Evolutionary conservation across 208 protist genomes (phyloP), one percentile per base, ranked within the genome.

Genomic region (Crithidia fasciculata): DNA sequence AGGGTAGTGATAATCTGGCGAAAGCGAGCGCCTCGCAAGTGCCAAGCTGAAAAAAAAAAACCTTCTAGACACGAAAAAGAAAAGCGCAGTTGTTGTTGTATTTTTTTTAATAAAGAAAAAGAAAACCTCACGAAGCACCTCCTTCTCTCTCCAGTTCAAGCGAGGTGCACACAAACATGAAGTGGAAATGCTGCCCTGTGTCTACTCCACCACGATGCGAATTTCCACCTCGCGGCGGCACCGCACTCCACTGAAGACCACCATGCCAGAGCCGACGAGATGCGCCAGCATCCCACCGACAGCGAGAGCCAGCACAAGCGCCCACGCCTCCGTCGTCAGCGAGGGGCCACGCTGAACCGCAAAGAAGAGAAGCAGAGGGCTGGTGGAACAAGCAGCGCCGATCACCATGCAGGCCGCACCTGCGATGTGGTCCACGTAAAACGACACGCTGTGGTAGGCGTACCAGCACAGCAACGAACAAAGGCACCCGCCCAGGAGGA

Each of bases 171-270:
- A 28, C 6, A 55, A 55, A 55, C 50, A 55, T 18, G n/a, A 55
- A 19, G 15, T 18, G 12, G 15, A 18, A 55, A 55, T 28, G 28
- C 28, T 28, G 28, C 1, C 1, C 1, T 28, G 3, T 19, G 50
- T 12, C 50, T 36, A 70, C 12, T 69, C 74, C 18, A 69, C 15
- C 66, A 78, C 74, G 28, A 78, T 72, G 61, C 66, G 74, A 43
- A 78, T 78, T 59, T 69, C 74, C 12, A 56, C 65, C 52, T 78
- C 74, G n/a, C 66, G 74, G 28, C 74, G 74, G 49, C 57, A 63
- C 19, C 13, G 59, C 19, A 78, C 37, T 0, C 74, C 60, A 3
- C 50, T 53, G 28, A 28, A 68, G 9, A 78, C 45, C 19, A 78
- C 59, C 59, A 68, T 13, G n/a, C 57, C 41, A n/a, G 74, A 40